phyloP scores from a whole-genome alignment of 2,329 filamentous ascomycete species.

The Aspergillus quadrilineatus region DNA sequence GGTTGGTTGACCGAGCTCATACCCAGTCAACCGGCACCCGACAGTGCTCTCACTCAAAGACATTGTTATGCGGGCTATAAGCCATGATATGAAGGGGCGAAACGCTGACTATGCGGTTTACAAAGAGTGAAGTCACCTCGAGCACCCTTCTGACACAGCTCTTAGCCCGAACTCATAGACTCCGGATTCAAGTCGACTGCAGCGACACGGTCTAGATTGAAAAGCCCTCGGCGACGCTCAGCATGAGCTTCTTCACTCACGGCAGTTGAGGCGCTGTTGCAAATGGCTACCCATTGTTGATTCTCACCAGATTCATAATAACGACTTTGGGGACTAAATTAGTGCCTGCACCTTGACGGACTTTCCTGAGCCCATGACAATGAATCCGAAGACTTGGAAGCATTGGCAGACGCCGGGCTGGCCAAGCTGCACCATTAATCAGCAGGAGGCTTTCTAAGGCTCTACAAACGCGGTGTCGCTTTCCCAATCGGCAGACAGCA shows the following conservation, averaged over 20 bases:
- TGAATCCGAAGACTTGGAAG: conserved; percentile 23
- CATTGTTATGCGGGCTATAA: conserved; percentile 49
- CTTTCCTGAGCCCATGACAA: conserved; percentile 37
- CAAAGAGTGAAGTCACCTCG: conserved; percentile 48
- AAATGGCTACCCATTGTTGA: conserved; percentile 58
- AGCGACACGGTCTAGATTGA: conserved; percentile 59
- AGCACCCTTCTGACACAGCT: conserved; percentile 53
- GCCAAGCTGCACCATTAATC: neutral
- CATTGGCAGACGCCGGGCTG: conserved; percentile 4
- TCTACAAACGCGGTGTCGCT: no score
- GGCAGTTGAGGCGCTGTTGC: conserved; percentile 55
- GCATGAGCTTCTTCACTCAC: conserved; percentile 67
- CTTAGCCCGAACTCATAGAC: conserved; percentile 58
- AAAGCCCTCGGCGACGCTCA: conserved; percentile 59
- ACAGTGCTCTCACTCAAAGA: conserved; percentile 37
- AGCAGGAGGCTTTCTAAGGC: no score
- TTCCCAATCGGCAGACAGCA: no score
- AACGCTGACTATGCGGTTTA: conserved; percentile 55
- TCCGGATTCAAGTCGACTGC: conserved; percentile 62
- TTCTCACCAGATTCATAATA: conserved; percentile 2
- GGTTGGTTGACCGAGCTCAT: conserved; percentile 56
- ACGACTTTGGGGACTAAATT: conserved; percentile 52
- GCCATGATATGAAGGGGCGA: conserved; percentile 42
- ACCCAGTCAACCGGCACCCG: conserved; percentile 10
- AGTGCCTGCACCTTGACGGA: conserved; percentile 46